Evolutionary conservation across 352 stramenopile genomes (phyloP).

Genomic region (Detonula confervacea): DNA sequence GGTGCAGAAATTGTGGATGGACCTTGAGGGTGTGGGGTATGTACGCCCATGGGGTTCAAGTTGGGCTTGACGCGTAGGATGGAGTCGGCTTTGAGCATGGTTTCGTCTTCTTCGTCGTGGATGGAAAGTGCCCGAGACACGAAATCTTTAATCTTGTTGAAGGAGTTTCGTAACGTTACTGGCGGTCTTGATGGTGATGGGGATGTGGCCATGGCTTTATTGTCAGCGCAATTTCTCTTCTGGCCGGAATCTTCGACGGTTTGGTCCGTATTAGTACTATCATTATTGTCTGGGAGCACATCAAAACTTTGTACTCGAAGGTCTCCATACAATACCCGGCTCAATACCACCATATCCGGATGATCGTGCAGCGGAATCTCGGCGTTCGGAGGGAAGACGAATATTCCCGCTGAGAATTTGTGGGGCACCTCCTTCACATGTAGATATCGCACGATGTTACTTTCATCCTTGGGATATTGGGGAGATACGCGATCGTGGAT

Average conservation of each 20-base stretch:
- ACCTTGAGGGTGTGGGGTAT: neutral
- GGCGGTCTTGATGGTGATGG: neutral
- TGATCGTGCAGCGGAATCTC: slow-evolving; percentile 87
- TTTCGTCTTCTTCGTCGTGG: slow-evolving; percentile 1
- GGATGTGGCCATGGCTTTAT: neutral
- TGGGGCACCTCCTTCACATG: slow-evolving; percentile 70
- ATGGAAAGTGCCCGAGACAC: slow-evolving; percentile 9
- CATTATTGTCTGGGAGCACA: slow-evolving; percentile 20
- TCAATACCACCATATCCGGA: slow-evolving; percentile 85
- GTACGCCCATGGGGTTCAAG: slow-evolving; percentile 17
- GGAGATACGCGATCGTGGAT: slow-evolving; percentile 69
- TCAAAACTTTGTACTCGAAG: slow-evolving; percentile 69
- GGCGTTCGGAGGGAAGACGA: slow-evolving; percentile 83
- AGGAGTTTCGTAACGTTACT: slow-evolving; percentile 17
- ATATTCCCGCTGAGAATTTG: slow-evolving; percentile 83
- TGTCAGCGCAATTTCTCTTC: neutral
- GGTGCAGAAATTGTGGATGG: slow-evolving; percentile 52
- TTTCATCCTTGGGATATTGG: neutral
- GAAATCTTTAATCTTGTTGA: slow-evolving; percentile 43
- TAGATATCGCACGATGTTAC: slow-evolving; percentile 67
- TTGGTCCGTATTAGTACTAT: neutral
- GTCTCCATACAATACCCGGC: slow-evolving; percentile 81
- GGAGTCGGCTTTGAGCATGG: neutral
- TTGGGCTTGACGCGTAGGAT: slow-evolving; percentile 17
- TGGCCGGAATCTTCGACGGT: no score